These are phyloP conservation scores for Iris macrosiphon DNA, from an alignment of 106 monocot genomes.

Conservation along the genomic window DNA sequence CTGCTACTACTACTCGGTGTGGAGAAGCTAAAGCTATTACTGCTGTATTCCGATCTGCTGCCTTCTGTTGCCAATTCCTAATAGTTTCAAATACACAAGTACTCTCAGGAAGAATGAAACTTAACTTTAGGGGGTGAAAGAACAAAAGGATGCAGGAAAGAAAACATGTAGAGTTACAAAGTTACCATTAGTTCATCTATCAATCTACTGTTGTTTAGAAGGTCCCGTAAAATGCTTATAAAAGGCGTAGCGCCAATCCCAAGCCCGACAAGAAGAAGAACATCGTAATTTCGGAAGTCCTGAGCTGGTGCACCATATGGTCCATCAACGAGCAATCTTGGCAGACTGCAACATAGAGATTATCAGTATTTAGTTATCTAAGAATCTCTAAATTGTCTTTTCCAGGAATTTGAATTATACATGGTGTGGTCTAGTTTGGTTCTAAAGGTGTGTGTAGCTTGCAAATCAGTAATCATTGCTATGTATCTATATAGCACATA, in stretches of 20 bases:
- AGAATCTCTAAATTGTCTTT: background rate
- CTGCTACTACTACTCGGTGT: constrained; percentile 25
- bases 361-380: no score
- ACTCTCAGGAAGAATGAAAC: constrained; percentile 1
- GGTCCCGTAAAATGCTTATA: constrained; percentile 79
- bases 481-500: no score
- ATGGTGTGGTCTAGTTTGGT: no score
- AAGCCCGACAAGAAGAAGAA: constrained; percentile 81
- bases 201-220: constrained; percentile 71
- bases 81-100: background rate
- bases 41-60: constrained; percentile 56
- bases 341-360: constrained; percentile 41
- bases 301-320: constrained; percentile 95
- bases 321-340: constrained; percentile 75
- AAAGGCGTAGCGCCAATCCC: constrained; percentile 94
- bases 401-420: background rate
- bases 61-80: constrained; percentile 60
- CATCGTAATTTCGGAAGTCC: constrained; percentile 76
- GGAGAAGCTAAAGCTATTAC: constrained; percentile 41
- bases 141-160: background rate
- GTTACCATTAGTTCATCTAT: constrained; percentile 51
- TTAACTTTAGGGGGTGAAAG: background rate
- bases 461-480: no score
- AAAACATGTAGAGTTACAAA: background rate
- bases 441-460: no score